Base-by-base conservation (phyloP, 768 basidiomycete species). In the Mycena chlorophos region DNA sequence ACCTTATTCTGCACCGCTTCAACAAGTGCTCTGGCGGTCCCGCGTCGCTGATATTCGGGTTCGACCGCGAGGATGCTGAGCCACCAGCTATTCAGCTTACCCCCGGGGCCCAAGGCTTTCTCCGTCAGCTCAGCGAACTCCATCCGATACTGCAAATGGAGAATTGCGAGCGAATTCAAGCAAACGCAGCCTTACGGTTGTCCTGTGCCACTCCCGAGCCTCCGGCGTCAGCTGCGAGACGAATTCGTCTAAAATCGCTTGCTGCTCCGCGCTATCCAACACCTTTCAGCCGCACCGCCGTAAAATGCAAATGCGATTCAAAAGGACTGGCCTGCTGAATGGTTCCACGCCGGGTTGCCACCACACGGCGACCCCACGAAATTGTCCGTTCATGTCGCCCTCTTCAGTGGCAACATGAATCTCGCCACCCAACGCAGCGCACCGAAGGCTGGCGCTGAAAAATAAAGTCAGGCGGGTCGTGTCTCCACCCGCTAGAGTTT, bases 291-390 rank as follows among this genome's bases (percentile, higher is more conserved):
- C 8, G 10, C 16, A n/a, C 23, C 20, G n/a, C 6, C 2, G 28
- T 29, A 42, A 14, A 25, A n/a, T n/a, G 26, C 30, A 50, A 42
- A 30, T 20, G 14, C 20, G 14, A 16, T 47, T 22, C 43, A 39
- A 25, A n/a, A 19, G 8, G 16, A 57, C 62, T 43, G 50, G 61
- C 62, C 52, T 61, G 56, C 56, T 61, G 53, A 63, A 63, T 4
- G 58, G 25, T 34, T 63, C 62, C 4, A 27, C 46, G 14, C 62
- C 62, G 20, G 62, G 62, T n/a, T 46, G 31, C 52, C 52, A 54
- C 62, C 62, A 63, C 34, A 63, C 17, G 1, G 62, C 56, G 49
- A 60, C 42, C 1, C 60, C 62, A 51, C 59, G 59, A 55, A 60
- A 53, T 40, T 10, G 13, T 37, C 54, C 29, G 26, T 13, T 52